These are phyloP conservation scores for Colletotrichum horii DNA, from an alignment of 2,329 filamentous ascomycete genomes.

Conservation along the genomic window DNA sequence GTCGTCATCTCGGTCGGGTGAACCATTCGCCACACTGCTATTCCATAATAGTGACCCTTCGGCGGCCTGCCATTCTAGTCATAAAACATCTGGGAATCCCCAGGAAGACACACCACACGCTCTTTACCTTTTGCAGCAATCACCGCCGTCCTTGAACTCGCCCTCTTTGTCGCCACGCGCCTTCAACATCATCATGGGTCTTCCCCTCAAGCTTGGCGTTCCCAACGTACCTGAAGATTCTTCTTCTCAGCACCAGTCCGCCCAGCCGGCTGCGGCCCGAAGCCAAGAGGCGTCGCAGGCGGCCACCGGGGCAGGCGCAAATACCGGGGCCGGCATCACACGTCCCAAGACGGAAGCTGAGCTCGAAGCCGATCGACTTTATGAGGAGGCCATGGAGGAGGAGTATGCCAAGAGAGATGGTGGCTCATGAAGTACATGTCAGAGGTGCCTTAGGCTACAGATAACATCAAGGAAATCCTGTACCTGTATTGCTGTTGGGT, in stretches of 20 bases:
- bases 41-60: neutral
- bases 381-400: conserved; percentile 60
- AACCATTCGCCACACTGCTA: neutral
- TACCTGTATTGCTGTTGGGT: neutral
- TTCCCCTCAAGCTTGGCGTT: conserved; percentile 23
- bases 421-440: conserved; percentile 39
- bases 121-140: neutral
- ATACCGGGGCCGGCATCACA: conserved; percentile 53
- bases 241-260: neutral
- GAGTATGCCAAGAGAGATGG: conserved; percentile 62
- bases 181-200: conserved; percentile 29
- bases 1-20: neutral
- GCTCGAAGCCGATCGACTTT: conserved; percentile 52
- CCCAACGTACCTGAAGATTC: neutral
- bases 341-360: conserved; percentile 55
- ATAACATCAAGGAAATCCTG: neutral
- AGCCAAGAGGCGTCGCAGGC: neutral
- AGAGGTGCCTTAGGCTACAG: neutral
- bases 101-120: neutral
- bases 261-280: neutral
- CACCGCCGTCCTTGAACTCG: neutral
- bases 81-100: neutral
- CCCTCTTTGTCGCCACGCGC: neutral
- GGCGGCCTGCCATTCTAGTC: neutral
- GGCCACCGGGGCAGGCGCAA: conserved; percentile 49